phyloP scores from a whole-genome alignment of 345 rosid genomes.

The Rhizophora mangle region DNA sequence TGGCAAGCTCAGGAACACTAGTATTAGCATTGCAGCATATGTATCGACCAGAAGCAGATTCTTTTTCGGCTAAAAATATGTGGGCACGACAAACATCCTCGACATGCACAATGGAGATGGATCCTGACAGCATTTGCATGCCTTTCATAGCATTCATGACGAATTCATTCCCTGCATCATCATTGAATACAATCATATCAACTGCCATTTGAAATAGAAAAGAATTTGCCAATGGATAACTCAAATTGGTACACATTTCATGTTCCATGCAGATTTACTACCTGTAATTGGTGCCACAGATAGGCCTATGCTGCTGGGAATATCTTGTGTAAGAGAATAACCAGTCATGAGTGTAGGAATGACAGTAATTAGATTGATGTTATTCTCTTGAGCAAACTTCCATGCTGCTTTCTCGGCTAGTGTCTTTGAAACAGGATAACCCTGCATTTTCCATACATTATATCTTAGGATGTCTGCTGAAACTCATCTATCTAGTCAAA shows the following conservation, averaged over 20 bases:
- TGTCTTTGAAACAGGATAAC: constrained; percentile 66
- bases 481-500: neutral
- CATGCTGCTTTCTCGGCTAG: constrained; percentile 77
- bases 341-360: constrained; percentile 71
- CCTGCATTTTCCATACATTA: constrained; percentile 42
- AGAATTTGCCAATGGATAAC: neutral
- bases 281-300: constrained; percentile 63
- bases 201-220: neutral
- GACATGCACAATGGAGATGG: constrained; percentile 71
- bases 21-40: constrained; percentile 65
- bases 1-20: constrained; percentile 59
- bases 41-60: constrained; percentile 76
- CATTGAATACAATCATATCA: neutral
- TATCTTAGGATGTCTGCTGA: neutral
- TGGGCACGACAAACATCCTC: constrained; percentile 82
- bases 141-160: constrained; percentile 55
- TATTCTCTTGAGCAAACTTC: constrained; percentile 60
- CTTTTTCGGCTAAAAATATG: constrained; percentile 73
- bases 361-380: constrained; percentile 67
- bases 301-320: constrained; percentile 60
- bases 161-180: constrained; percentile 60
- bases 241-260: neutral
- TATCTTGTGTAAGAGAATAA: constrained; percentile 46
- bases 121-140: constrained; percentile 87
- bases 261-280: constrained; percentile 5